Evolutionary conservation across 768 basidiomycete species (phyloP), one percentile per base, ranked within the genome.

Genomic region (Panaeolus cyanescens): DNA sequence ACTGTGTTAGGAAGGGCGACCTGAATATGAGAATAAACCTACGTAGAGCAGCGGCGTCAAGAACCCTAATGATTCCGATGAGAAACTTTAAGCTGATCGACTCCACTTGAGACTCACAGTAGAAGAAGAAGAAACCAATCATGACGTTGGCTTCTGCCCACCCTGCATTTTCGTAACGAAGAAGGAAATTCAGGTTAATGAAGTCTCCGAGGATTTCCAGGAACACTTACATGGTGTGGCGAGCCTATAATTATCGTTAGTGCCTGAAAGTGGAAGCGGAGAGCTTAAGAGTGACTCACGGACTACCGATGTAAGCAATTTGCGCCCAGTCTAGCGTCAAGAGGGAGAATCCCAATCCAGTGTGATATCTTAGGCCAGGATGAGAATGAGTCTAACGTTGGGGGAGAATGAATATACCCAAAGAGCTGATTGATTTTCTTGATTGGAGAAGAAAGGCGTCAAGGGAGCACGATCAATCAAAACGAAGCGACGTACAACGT

Each of bases 71-170:
- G 55, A 15, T 50, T 50, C 45, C 45, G 25, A 50, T 50, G 45
- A 50, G 45, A 50, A 50, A 50, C 30, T 13, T 50, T 15, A 15
- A 7, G 45, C 25, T 50, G 25, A 50, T 12, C 8, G 17, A 5
- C 25, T 50, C 13, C 12, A 28, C 45, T 50, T 28, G 45, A 8
- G 19, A 69, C 78, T 69, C 59, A 84, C 87, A 92, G 70, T 86
- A 88, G 70, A 92, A 84, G 64, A 88, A 71, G 42, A 87, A 72
- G 66, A 91, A 86, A 9, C 87, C 85, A 33, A 77, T 73, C 58
- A 84, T 77, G 30, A 91, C 78, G 70, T 91, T 91, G 4, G 86
- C 89, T 68, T 89, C 85, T 3, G 89, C 88, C 90, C 89, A 91
- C 89, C 89, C 91, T 69, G 70, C 9, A 53, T 22, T 28, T 54